Evolutionary conservation across 1,284 basidiomycete species (phyloP).

Genomic region (Puccinia triticina): DNA sequence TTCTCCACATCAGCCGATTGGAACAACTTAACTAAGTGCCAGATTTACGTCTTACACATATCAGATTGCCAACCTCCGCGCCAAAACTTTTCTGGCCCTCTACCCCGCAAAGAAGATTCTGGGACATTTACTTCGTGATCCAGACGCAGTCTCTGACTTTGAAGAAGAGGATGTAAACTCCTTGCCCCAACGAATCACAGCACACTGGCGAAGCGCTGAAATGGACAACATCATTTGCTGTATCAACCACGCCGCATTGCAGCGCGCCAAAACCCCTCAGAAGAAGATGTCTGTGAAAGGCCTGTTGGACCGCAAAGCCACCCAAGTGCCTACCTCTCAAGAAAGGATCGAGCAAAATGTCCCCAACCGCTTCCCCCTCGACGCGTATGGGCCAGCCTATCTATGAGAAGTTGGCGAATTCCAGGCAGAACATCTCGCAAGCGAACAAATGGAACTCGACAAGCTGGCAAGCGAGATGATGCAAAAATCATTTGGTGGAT

Average conservation of each 20-base stretch:
- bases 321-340: neutral
- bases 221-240: constrained; percentile 5
- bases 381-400: neutral
- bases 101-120: constrained; percentile 6
- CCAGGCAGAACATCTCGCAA: neutral
- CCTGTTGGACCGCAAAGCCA: neutral
- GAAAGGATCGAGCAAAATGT: neutral
- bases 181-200: neutral
- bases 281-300: constrained; percentile 20
- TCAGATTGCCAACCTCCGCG: constrained; percentile 16
- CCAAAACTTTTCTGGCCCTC: neutral
- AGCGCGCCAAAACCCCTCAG: neutral
- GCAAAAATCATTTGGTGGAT: neutral
- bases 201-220: neutral
- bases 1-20: neutral
- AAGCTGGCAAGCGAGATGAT: neutral
- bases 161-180: constrained; percentile 5
- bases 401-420: constrained; percentile 3
- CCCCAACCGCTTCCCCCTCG: neutral
- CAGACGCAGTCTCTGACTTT: constrained; percentile 4
- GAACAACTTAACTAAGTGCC: neutral
- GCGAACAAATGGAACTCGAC: neutral
- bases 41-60: neutral
- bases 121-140: constrained; percentile 15
- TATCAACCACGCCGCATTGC: neutral